phyloP scores from a whole-genome alignment of 2,329 filamentous ascomycete species.

The Immersiporthe knoxdaviesiana region DNA sequence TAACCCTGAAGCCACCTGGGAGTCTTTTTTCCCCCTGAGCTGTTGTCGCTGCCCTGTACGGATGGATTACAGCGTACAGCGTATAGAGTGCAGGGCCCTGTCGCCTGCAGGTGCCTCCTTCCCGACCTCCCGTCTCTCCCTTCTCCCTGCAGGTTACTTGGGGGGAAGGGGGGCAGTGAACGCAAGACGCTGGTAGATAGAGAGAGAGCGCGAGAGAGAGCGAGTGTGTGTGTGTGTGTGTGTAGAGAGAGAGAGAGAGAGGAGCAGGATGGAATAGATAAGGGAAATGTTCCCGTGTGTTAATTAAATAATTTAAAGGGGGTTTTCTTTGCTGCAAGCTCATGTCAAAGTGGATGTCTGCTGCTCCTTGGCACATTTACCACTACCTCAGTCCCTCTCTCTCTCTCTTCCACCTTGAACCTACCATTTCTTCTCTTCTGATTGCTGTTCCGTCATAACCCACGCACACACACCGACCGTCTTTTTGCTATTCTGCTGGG shows the following conservation, averaged over 20 bases:
- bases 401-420: neutral
- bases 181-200: neutral
- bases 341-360: conserved; percentile 2
- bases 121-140: neutral
- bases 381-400: too few species aligned
- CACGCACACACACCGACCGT: neutral
- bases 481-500: neutral
- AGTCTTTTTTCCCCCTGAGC: neutral
- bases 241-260: neutral
- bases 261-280: neutral
- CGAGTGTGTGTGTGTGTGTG: too few species aligned
- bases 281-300: conserved; percentile 8
- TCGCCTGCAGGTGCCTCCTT: neutral
- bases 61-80: too few species aligned
- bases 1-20: neutral
- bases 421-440: neutral
- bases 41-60: neutral
- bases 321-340: neutral
- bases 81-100: too few species aligned
- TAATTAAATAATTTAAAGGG: conserved; percentile 8
- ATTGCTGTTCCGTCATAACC: conserved; percentile 2
- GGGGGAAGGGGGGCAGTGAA: neutral
- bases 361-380: conserved; percentile 5
- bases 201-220: too few species aligned
- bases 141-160: neutral